Evolutionary conservation across 2,329 filamentous ascomycete species (phyloP), one percentile per base, ranked within the genome.

Genomic region (Trichoderma koningii): DNA sequence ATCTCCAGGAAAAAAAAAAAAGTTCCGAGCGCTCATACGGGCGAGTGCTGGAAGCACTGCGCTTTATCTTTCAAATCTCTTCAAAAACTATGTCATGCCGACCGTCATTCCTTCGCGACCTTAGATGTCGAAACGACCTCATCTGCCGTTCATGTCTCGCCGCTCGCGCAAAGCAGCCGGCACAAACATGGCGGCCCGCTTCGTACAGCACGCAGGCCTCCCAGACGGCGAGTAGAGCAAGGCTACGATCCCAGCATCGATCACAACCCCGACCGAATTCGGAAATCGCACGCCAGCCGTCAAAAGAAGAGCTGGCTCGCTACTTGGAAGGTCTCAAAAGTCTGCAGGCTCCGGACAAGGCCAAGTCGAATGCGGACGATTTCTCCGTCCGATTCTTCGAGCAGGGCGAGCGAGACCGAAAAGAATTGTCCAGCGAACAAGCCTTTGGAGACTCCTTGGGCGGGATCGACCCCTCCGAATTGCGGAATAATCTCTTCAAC

Each of bases 351-450:
- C 55, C 69, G 0, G 68, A 68, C 12, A 68, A 70, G 14, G 55
- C 66, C 12, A 60, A 72, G 9, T 55, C 70, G 7, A 44, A 59
- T 1, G 65, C 57, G n/a, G 61, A 67, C 6, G 66, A 71, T 17
- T 75, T 74, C 42, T 73, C 75, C 3, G 76, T 84, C 12, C 77
- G 78, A 9, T 84, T 78, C 70, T 85, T 83, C 66, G 81, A 85
- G 63, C 79, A 84, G 70, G 76, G 77, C 15, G 74, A 75, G 3
- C 68, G 73, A 34, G 69, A 71, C 7, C 69, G 81, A 14, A 76
- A 72, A 17, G 76, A 78, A 67, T 72, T 84, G 19, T 68, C 69
- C 10, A 70, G 75, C 65, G 73, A 78, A 55, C 73, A 79, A n/a
- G 77, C 77, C 7, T 82, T 82, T 65, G 74, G 70, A 41, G 71